Evolutionary conservation across 805 yeast species (phyloP).

Genomic region (Aciculoconidium aculeatum): DNA sequence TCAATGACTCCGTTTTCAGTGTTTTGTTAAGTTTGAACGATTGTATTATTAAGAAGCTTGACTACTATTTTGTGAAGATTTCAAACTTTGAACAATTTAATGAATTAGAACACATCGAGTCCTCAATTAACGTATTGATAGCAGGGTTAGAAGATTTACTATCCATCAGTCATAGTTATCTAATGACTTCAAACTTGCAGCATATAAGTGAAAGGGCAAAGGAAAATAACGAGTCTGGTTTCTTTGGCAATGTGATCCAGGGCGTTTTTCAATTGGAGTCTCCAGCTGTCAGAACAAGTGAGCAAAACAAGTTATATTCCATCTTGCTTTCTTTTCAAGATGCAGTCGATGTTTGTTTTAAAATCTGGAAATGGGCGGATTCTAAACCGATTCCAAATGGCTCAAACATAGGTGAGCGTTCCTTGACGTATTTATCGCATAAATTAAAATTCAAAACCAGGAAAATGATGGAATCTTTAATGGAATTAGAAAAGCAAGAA

Average conservation of each 20-base stretch:
- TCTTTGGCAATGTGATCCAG: conserved; percentile 63
- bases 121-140: conserved; percentile 39
- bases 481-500: conserved; percentile 65
- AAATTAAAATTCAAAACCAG: conserved; percentile 65
- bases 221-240: conserved; percentile 37
- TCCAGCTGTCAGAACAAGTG: conserved; percentile 45
- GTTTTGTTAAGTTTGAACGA: conserved; percentile 51
- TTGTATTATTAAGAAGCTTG: conserved; percentile 39
- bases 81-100: conserved; percentile 11
- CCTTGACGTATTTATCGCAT: conserved; percentile 41
- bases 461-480: conserved; percentile 56
- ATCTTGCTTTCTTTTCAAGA: conserved; percentile 61
- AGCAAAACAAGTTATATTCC: conserved; percentile 48
- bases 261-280: conserved; percentile 76
- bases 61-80: conserved; percentile 23
- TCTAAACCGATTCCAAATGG: conserved; percentile 13
- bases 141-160: conserved; percentile 66
- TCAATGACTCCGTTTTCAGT: conserved; percentile 48
- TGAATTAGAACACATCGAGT: conserved; percentile 30
- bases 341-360: conserved; percentile 48
- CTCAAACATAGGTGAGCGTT: conserved; percentile 10
- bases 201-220: conserved; percentile 11
- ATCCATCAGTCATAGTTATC: conserved; percentile 50
- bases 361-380: conserved; percentile 72
- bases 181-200: conserved; percentile 30